Evolutionary conservation across 228 moss, liverwort and hornwort genomes (phyloP), one percentile per base, ranked within the genome.

Genomic region (Sphagnum fallax): DNA sequence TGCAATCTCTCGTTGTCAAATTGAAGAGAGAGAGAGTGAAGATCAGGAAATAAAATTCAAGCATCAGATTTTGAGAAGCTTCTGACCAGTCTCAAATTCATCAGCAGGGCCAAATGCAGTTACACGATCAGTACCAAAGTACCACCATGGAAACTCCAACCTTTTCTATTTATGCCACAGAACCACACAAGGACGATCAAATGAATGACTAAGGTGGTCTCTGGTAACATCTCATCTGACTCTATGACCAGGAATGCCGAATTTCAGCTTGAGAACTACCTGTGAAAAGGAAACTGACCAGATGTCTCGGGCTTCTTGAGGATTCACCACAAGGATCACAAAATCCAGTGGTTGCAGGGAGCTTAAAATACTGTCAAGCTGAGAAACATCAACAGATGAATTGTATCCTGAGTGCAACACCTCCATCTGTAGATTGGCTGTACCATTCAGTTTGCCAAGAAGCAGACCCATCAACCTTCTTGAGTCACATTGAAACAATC

Each of bases 91-190:
- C 32, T 6, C 8, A 8, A 10, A 51, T 75, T 82, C 82, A 51
- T 79, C 79, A 53, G 13, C 9, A 61, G 85, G 82, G 32, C 82
- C 85, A 53, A 85, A 76, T 62, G 85, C 79, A 48, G 85, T 85
- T 18, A 82, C 81, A 62, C 81, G 81, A 75, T 85, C 85, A 69
- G 79, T 79, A 50, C 85, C 85, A 53, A 85, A 79, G 73, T 77
- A 85, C 85, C 85, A 85, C 85, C 79, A 85, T 16, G 82, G 85
- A 71, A 52, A 70, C 52, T 73, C 72, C 70, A 85, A 63, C 68
- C 72, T 79, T 51, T 79, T 82, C 85, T 85, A 12, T 49, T 69
- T 53, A 67, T 48, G 47, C 62, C 16, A 5, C 62, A 62, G 47
- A 62, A 16, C 62, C 62, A 62, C 10, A 5, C 62, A 62, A n/a